A percentile compares a stretch with the other conserved stretches of the same genome.
phyloP scores from a whole-genome alignment of 2,329 filamentous ascomycete species.

The Scleromitrula shiraiana region DNA sequence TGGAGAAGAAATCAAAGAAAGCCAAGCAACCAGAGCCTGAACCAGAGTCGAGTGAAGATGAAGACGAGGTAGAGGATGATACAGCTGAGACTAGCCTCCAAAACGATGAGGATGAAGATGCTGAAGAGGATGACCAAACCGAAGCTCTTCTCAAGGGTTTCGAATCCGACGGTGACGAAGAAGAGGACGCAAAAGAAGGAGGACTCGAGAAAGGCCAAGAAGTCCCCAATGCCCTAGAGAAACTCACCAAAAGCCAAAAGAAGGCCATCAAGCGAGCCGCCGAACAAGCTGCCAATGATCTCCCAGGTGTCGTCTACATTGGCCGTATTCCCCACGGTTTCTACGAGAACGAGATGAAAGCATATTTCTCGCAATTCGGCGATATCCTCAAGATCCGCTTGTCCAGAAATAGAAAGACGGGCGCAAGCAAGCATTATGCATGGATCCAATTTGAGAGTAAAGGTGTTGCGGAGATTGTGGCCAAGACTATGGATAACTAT shows the following conservation, averaged over 20 bases:
- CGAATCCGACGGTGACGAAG: constrained; percentile 33
- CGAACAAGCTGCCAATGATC: constrained; percentile 38
- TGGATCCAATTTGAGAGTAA: constrained; percentile 79
- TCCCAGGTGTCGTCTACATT: constrained; percentile 78
- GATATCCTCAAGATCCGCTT: constrained; percentile 69
- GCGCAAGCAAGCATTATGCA: constrained; percentile 85
- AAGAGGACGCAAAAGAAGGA: constrained; percentile 34
- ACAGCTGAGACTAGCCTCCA: constrained; percentile 14
- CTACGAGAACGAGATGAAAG: constrained; percentile 91
- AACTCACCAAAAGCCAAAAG: constrained; percentile 39
- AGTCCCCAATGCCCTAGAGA: constrained; percentile 20
- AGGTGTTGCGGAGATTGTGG: constrained; percentile 83
- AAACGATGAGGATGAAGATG: constrained; percentile 24
- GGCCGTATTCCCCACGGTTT: constrained; percentile 91
- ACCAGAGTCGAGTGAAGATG: neutral
- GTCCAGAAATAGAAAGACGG: constrained; percentile 86
- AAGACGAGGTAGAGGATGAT: neutral
- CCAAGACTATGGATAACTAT: constrained; percentile 97
- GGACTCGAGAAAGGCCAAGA: constrained; percentile 33
- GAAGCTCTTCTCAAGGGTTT: constrained; percentile 45
- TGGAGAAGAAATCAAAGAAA: constrained; percentile 16
- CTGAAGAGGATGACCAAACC: constrained; percentile 42
- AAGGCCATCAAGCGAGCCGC: constrained; percentile 39
- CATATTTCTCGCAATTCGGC: constrained; percentile 92
- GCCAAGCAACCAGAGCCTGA: constrained; percentile 12